phyloP scores from a whole-genome alignment of 73 alveolate genomes.

The Blepharisma stoltei region DNA sequence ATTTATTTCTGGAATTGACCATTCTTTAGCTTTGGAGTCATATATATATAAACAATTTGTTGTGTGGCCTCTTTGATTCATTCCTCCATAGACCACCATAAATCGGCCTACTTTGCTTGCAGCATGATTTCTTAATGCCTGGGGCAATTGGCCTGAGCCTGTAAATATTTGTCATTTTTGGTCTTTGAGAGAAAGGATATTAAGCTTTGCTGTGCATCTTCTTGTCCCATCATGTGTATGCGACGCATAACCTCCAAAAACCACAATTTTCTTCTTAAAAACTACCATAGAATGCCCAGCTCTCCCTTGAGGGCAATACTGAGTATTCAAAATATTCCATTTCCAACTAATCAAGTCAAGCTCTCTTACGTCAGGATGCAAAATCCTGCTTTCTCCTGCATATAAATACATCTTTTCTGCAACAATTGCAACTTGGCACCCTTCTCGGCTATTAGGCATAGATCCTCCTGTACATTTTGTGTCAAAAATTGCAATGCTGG shows the following conservation, averaged over 20 bases:
- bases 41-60: background rate
- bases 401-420: background rate
- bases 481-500: too few species aligned
- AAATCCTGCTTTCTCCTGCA: slow-evolving; percentile 19
- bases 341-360: background rate
- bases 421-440: background rate
- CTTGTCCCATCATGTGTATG: background rate
- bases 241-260: slow-evolving; percentile 11
- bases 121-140: slow-evolving; percentile 31
- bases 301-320: slow-evolving; percentile 23
- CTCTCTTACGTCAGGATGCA: background rate
- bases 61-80: slow-evolving; percentile 5
- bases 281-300: slow-evolving; percentile 11
- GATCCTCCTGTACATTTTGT: background rate
- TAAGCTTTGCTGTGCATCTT: background rate
- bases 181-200: background rate
- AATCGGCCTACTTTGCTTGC: slow-evolving; percentile 20
- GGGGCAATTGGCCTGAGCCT: slow-evolving; percentile 9
- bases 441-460: slow-evolving; percentile 21
- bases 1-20: slow-evolving; percentile 25
- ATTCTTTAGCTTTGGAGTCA: background rate
- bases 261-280: background rate
- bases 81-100: slow-evolving; percentile 32
- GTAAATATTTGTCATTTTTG: background rate
- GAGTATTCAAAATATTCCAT: background rate